Evolutionary conservation across 129 eudicot genomes (phyloP).

Genomic region (Deinandra increscens): DNA sequence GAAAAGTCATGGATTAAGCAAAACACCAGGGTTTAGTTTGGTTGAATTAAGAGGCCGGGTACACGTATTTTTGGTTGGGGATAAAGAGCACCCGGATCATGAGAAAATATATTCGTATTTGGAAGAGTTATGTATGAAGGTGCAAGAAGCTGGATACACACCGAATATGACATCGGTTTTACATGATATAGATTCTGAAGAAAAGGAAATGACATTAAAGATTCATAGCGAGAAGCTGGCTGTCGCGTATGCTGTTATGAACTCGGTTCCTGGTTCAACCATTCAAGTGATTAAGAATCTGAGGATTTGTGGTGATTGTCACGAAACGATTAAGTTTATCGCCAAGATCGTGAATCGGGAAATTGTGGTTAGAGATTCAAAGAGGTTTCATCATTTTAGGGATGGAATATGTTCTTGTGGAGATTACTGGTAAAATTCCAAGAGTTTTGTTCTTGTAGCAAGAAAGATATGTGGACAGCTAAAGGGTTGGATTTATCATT

Average conservation of each 20-base stretch:
- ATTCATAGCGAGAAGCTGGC: slow-evolving; percentile 69
- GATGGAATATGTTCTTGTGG: slow-evolving; percentile 54
- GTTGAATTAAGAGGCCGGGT: slow-evolving; percentile 53
- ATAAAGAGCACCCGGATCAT: slow-evolving; percentile 55
- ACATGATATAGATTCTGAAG: slow-evolving; percentile 62
- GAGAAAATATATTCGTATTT: slow-evolving; percentile 45
- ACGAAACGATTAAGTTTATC: slow-evolving; percentile 50
- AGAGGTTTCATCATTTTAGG: slow-evolving; percentile 62
- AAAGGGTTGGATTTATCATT: neutral
- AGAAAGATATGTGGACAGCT: too few relatives aligned
- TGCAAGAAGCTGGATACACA: slow-evolving; percentile 52
- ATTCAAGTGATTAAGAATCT: slow-evolving; percentile 61
- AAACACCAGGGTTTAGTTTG: slow-evolving; percentile 65
- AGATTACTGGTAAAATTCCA: slow-evolving; percentile 44
- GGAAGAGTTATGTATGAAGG: slow-evolving; percentile 45
- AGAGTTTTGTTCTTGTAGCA: too few relatives aligned
- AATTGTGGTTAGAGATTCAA: slow-evolving; percentile 65
- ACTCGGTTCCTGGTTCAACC: slow-evolving; percentile 49
- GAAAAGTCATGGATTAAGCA: slow-evolving; percentile 41
- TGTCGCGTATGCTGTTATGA: slow-evolving; percentile 63
- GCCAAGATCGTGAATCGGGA: slow-evolving; percentile 49
- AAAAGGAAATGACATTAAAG: slow-evolving; percentile 56
- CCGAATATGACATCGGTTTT: slow-evolving; percentile 58
- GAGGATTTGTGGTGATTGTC: slow-evolving; percentile 65
- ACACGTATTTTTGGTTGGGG: slow-evolving; percentile 63